phyloP scores from a whole-genome alignment of 2,329 filamentous ascomycete species.

The Drechslera avenae region DNA sequence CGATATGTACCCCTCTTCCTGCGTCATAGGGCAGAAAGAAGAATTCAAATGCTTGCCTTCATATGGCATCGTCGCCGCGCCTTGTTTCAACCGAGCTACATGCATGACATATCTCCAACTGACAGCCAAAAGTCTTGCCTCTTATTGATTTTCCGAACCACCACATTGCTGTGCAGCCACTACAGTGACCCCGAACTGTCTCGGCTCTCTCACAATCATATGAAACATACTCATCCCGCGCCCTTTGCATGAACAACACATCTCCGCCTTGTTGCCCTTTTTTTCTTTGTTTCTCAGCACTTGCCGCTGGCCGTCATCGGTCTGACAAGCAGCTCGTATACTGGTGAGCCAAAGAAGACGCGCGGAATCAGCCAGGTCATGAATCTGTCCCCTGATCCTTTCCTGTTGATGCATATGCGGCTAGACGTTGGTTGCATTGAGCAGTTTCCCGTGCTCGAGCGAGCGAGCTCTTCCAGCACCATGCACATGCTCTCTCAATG shows the following conservation, averaged over 20 bases:
- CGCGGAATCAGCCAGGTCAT: constrained; percentile 24
- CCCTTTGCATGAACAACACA: constrained; percentile 12
- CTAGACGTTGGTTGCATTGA: constrained; percentile 43
- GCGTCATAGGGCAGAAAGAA: constrained; percentile 21
- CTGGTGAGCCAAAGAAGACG: constrained; percentile 26
- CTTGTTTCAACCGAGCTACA: neutral
- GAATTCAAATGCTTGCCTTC: neutral
- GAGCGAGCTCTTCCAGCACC: constrained; percentile 25
- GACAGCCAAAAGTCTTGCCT: constrained; percentile 3
- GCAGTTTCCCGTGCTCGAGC: constrained; percentile 38
- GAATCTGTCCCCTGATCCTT: constrained; percentile 33
- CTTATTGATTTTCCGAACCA: constrained; percentile 6
- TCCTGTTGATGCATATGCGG: constrained; percentile 42
- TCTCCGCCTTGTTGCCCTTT: constrained; percentile 1
- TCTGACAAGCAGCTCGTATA: constrained; percentile 20
- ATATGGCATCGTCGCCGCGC: constrained; percentile 6
- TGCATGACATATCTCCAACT: constrained; percentile 3
- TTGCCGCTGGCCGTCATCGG: constrained; percentile 15
- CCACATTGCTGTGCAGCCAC: constrained; percentile 9
- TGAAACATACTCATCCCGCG: constrained; percentile 5
- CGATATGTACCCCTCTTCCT: constrained; percentile 24
- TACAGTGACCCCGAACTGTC: constrained; percentile 16
- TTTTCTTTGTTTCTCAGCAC: constrained; percentile 12
- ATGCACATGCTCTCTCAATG: constrained; percentile 8
- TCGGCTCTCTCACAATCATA: constrained; percentile 17